Percentiles rank a stretch among this genome's conserved stretches.
These are phyloP conservation scores for Sordariomycetes sp. DNA, from an alignment of 2,329 filamentous ascomycete species.

Conservation along the genomic window DNA sequence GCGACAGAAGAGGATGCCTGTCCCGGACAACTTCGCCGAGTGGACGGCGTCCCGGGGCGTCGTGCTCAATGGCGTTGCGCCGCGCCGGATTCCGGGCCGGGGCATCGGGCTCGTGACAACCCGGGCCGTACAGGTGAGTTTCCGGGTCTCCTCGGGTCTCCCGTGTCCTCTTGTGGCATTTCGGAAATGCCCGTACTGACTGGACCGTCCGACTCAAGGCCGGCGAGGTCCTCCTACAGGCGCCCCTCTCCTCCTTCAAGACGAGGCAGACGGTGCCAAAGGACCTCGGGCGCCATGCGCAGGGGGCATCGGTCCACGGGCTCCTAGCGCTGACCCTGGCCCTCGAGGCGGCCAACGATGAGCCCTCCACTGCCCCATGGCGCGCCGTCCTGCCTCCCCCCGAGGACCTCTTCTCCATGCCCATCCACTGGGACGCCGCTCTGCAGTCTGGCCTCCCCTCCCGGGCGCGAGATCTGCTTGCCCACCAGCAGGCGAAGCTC, in stretches of 20 bases:
- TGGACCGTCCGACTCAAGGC: conserved; percentile 13
- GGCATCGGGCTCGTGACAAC: conserved; percentile 70
- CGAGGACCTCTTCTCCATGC: conserved; percentile 40
- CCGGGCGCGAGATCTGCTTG: conserved; percentile 28
- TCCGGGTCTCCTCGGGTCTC: no score
- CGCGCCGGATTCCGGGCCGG: conserved; percentile 53
- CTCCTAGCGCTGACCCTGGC: conserved; percentile 58
- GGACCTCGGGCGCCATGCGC: conserved; percentile 35
- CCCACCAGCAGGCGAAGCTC: conserved; percentile 34
- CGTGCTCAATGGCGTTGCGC: conserved; percentile 50
- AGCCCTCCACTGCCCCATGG: conserved; percentile 40
- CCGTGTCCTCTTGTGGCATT: background rate
- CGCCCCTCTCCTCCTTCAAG: conserved; percentile 51
- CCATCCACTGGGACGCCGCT: conserved; percentile 31
- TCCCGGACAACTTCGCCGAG: conserved; percentile 9
- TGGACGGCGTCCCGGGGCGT: conserved; percentile 59
- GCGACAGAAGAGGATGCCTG: background rate
- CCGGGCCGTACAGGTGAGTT: conserved; percentile 46
- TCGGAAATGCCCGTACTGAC: background rate
- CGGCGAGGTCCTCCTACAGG: conserved; percentile 44
- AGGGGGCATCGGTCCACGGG: conserved; percentile 49
- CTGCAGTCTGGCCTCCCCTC: conserved; percentile 33
- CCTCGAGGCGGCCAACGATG: conserved; percentile 25
- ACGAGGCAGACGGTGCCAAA: conserved; percentile 47
- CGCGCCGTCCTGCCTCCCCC: conserved; percentile 51